Base-by-base conservation (phyloP, 2,329 filamentous ascomycete genomes). In the Hypoxylon sp. region DNA sequence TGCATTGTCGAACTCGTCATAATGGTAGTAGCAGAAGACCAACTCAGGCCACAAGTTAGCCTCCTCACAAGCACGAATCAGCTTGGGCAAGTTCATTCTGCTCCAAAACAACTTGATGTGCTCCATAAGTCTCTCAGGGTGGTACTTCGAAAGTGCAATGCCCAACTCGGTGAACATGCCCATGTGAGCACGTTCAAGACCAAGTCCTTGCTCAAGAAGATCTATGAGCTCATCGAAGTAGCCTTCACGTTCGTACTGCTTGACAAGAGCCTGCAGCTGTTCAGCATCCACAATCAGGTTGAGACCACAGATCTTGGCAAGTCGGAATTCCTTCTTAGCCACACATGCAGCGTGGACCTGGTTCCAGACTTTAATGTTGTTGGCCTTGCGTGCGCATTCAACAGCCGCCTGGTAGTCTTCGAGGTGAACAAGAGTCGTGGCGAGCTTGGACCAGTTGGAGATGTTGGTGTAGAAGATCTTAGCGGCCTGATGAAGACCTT, bases 381-480 rank as follows among this genome's bases (percentile, higher is more conserved):
- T 99, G 74, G 96, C 96, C 83, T 99, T 98, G 78, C 96, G 92
- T 25, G 96, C 96, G 76, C 94, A 97, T 79, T 99, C 96, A 43
- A 99, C 96, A 47, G 96, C 96, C 73, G 93, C 93, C 81, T 99
- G 96, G 83, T 99, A 98, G 73, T 99, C 96, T 70, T 90, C 91
- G 5, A 99, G 89, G 79, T 98, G 94, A n/a, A 99, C 96, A 65
- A 98, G 88, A 9, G 96, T 99, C 9, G 96, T 98, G 12, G 96
- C 94, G 74, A 99, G 90, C 85, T 99, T 99, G 60, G 95, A 95
- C 96, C 96, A 99, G 87, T 99, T 99, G 58, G 96, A 99, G 78
- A 99, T 97, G 83, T 93, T 98, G 60, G 89, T 93, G 84, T 90
- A 99, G 87, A 98, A 99, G 76, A 99, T 98, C 88, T 99, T 99